These are phyloP conservation scores for Bruguiera gymnorhiza DNA, from an alignment of 345 rosid genomes.

Conservation along the genomic window DNA sequence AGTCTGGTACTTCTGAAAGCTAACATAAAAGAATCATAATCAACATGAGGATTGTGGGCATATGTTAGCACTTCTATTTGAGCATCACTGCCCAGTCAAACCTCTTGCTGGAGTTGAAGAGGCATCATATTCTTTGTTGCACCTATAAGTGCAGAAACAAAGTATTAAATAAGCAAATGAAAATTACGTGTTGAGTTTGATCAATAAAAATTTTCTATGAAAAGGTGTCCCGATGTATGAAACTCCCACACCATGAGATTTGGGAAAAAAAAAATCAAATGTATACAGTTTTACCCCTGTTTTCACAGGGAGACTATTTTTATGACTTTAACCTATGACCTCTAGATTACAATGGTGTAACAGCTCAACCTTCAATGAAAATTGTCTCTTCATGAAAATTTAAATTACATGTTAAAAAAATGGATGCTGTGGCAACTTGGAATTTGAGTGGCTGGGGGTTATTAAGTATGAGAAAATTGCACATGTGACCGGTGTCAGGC, in stretches of 20 bases:
- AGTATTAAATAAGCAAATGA: not conserved
- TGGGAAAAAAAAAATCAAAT: too few species aligned
- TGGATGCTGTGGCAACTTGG: not conserved
- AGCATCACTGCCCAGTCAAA: not conserved
- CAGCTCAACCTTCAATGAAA: too few species aligned
- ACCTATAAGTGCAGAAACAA: constrained; percentile 6
- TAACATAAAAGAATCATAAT: constrained; percentile 28
- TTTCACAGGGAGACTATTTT: too few species aligned
- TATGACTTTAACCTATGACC: too few species aligned
- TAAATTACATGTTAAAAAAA: too few species aligned
- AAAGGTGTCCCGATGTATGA: not conserved
- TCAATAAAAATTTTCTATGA: not conserved
- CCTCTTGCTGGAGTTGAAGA: constrained; percentile 5
- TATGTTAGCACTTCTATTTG: not conserved
- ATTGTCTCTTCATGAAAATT: too few species aligned
- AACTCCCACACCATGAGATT: too few species aligned
- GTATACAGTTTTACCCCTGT: too few species aligned
- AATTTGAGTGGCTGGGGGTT: not conserved
- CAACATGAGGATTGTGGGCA: not conserved
- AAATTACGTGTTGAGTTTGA: not conserved
- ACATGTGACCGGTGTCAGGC: not conserved
- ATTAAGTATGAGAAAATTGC: not conserved
- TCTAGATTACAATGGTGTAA: too few species aligned
- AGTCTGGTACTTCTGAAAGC: constrained; percentile 72
- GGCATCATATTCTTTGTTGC: constrained; percentile 1